These are phyloP conservation scores for Globisporangium takayamanum DNA, from an alignment of 352 stramenopile species.

Conservation along the genomic window DNA sequence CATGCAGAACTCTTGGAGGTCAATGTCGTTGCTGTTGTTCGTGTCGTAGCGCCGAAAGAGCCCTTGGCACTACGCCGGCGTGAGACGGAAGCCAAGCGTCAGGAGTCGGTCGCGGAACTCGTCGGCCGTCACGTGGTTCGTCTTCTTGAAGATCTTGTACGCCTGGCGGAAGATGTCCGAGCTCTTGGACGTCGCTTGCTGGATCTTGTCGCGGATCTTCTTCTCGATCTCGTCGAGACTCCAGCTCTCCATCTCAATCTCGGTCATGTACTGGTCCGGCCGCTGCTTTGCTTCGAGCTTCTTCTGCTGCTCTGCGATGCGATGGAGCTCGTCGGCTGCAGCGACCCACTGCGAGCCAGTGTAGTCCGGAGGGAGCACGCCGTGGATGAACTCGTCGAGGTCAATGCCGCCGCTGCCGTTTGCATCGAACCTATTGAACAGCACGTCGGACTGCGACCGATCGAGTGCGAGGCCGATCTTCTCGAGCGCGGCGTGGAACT, in stretches of 20 bases:
- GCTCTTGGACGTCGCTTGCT: conserved; percentile 67
- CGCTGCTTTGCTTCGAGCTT: conserved; percentile 36
- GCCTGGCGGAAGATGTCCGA: conserved; percentile 78
- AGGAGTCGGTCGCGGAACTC: conserved; percentile 70
- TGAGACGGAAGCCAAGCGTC: conserved; percentile 65
- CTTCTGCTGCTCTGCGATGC: conserved; percentile 46
- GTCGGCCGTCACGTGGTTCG: conserved; percentile 57
- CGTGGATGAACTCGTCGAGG: conserved; percentile 77
- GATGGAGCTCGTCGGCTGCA: conserved; percentile 64
- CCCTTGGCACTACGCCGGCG: conserved; percentile 44
- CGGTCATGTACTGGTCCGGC: conserved; percentile 65
- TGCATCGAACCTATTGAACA: conserved; percentile 68
- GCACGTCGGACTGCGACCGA: conserved; percentile 42
- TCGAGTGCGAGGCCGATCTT: conserved; percentile 48
- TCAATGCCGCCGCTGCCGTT: conserved; percentile 76
- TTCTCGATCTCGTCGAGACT: conserved; percentile 71
- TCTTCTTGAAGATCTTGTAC: conserved; percentile 80
- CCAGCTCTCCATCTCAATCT: conserved; percentile 75
- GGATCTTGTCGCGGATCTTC: conserved; percentile 76
- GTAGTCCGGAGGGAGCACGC: conserved; percentile 67
- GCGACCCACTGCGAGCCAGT: conserved; percentile 68
- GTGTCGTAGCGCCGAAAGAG: conserved; percentile 73
- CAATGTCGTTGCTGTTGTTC: conserved; percentile 70
- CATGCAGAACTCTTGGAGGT: conserved; percentile 80
- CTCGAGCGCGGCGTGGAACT: conserved; percentile 62